A percentile compares a stretch with the other conserved stretches of the same genome.
These are phyloP conservation scores for Platanthera zijinensis DNA, from an alignment of 106 monocot species.

Conservation along the genomic window DNA sequence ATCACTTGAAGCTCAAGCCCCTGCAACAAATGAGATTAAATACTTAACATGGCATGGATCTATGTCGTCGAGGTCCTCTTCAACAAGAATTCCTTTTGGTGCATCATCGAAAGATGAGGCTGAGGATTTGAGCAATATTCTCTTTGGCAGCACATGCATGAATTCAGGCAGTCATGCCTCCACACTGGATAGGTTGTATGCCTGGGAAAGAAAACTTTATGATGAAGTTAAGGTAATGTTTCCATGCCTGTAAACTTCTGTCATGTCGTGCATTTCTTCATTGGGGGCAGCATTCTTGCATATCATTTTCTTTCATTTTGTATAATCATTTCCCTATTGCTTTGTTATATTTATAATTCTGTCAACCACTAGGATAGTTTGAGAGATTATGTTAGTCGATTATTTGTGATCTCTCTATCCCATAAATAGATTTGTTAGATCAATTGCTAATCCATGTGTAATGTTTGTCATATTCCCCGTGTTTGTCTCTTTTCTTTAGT, in stretches of 20 bases:
- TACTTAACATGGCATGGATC: constrained; percentile 81
- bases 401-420: no score
- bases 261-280: background rate
- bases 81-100: constrained; percentile 51
- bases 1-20: constrained; percentile 56
- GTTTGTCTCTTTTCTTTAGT: background rate
- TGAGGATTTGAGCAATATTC: constrained; percentile 26
- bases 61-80: constrained; percentile 70
- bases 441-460: background rate
- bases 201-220: constrained; percentile 99
- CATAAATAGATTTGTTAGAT: background rate
- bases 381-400: background rate
- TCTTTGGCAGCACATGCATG: constrained; percentile 63
- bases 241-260: background rate
- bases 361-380: background rate
- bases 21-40: constrained; percentile 56
- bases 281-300: background rate
- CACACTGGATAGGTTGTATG: constrained; percentile 87
- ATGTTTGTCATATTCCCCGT: background rate
- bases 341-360: background rate
- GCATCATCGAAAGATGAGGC: constrained; percentile 34
- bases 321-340: background rate
- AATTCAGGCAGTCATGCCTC: constrained; percentile 97
- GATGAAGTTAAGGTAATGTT: constrained; percentile 89
- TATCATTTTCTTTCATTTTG: background rate